Percentiles rank a stretch among this genome's conserved stretches.
phyloP scores from a whole-genome alignment of 2,329 filamentous ascomycete species.

The Podosphaera xanthii region DNA sequence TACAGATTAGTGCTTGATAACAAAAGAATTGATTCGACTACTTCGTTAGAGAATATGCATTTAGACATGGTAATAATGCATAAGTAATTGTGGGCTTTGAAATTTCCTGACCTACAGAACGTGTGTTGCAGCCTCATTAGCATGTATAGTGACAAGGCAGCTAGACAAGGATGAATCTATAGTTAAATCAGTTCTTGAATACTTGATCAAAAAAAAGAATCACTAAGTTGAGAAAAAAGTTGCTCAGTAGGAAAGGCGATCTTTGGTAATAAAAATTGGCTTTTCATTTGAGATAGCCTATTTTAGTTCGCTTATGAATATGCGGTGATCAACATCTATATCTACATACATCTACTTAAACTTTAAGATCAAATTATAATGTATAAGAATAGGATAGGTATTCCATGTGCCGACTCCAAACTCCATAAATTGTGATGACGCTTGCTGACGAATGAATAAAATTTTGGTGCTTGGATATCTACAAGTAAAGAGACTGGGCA shows the following conservation, averaged over 20 bases:
- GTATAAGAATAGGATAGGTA: neutral
- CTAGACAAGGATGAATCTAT: neutral
- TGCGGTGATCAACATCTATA: neutral
- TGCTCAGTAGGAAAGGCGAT: too few relatives aligned
- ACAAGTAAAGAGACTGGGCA: slow-evolving; percentile 80
- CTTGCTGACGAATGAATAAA: too few relatives aligned
- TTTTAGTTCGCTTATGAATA: too few relatives aligned
- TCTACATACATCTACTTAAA: neutral
- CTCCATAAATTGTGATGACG: neutral
- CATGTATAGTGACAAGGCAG: too few relatives aligned
- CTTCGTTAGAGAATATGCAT: neutral
- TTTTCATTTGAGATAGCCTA: too few relatives aligned
- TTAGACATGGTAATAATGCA: neutral
- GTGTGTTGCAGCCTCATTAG: too few relatives aligned
- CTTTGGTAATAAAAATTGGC: too few relatives aligned
- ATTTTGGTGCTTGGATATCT: slow-evolving; percentile 13
- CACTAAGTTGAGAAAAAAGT: too few relatives aligned
- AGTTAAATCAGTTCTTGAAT: neutral
- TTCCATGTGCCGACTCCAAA: neutral
- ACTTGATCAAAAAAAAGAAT: too few relatives aligned
- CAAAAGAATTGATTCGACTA: neutral
- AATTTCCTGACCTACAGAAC: neutral
- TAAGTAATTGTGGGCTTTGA: neutral
- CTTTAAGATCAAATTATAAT: neutral
- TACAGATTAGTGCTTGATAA: neutral